These are phyloP conservation scores for Kurtzmaniella cleridarum DNA, from an alignment of 805 yeast genomes.

Conservation along the genomic window DNA sequence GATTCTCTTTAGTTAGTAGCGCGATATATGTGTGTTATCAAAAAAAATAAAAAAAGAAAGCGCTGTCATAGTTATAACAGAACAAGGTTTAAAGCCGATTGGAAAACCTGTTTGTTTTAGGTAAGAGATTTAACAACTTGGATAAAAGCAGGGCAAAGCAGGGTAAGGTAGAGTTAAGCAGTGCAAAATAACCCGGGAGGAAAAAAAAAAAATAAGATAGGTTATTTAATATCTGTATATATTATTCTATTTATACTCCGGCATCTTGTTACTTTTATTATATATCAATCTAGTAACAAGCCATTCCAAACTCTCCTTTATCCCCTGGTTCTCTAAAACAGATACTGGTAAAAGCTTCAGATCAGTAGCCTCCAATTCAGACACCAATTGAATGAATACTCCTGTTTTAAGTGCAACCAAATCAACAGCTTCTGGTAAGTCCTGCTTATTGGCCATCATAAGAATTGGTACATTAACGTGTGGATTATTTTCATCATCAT, in stretches of 20 bases:
- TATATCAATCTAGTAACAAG: conserved; percentile 63
- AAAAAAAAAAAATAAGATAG: too few relatives aligned
- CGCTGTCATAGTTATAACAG: too few relatives aligned
- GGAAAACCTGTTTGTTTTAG: too few relatives aligned
- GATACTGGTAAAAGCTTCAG: conserved; percentile 85
- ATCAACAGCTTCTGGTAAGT: conserved; percentile 46
- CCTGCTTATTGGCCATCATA: conserved; percentile 96
- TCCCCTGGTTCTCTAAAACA: conserved; percentile 80
- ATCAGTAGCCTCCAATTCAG: conserved; percentile 82
- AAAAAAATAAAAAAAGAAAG: too few relatives aligned
- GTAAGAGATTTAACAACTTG: too few relatives aligned
- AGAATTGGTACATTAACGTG: conserved; percentile 73
- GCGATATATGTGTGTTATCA: too few relatives aligned
- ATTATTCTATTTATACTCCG: conserved; percentile 36
- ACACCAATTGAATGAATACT: conserved; percentile 77
- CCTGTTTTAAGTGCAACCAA: conserved; percentile 65
- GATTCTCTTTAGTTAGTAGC: too few relatives aligned
- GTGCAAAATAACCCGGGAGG: too few relatives aligned
- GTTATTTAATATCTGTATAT: too few relatives aligned
- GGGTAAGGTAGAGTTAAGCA: too few relatives aligned
- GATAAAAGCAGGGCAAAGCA: too few relatives aligned
- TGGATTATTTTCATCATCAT: conserved; percentile 8
- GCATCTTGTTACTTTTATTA: conserved; percentile 58
- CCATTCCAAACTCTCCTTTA: conserved; percentile 88
- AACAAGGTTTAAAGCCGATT: too few relatives aligned